Evolutionary conservation across 768 basidiomycete genomes (phyloP), one percentile per base, ranked within the genome.

Genomic region (Termitomyces sp.): DNA sequence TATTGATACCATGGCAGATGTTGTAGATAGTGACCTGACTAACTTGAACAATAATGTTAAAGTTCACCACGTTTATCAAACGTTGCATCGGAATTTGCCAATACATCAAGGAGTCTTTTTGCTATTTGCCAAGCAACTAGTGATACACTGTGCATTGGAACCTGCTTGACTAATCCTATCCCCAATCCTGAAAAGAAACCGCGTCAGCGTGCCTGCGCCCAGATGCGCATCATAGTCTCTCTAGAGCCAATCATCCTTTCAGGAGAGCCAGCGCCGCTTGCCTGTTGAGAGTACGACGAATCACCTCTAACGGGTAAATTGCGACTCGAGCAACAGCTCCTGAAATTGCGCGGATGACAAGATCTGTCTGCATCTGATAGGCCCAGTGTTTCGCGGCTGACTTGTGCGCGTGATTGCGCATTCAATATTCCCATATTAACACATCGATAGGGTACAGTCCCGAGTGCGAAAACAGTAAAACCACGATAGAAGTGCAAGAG

Each of bases 281-380:
- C 67, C 54, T 69, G 69, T 33, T 70, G 68, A n/a, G n/a, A 26
- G 63, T 70, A 10, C 66, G 64, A 18, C 67, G 68, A 44, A 68
- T 59, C 24, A 68, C 65, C 44, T 66, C 65, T 4, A 70, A 54
- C 9, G 67, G 66, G 41, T 68, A 70, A 5, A 65, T 69, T 18
- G 56, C 52, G 3, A 69, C 41, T 48, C 69, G 65, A 32, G 65
- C 57, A 32, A 58, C 51, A 16, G 64, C 66, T 24, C 67, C 68
- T 1, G 68, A 63, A 36, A 65, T 66, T 20, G 64, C 65, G 3
- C 69, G 68, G 7, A 69, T 51, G n/a, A 57, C 54, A n/a, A 70
- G 65, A 52, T 67, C 63, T 59, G 68, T 66, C 43, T 61, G 57
- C 8, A 60, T 63, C 47, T 63, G 61, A 61, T 69, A 60, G 2